Percentiles rank a stretch among this genome's conserved stretches.
phyloP scores from a whole-genome alignment of 306 rosid species.

The Boehmeria nivea region DNA sequence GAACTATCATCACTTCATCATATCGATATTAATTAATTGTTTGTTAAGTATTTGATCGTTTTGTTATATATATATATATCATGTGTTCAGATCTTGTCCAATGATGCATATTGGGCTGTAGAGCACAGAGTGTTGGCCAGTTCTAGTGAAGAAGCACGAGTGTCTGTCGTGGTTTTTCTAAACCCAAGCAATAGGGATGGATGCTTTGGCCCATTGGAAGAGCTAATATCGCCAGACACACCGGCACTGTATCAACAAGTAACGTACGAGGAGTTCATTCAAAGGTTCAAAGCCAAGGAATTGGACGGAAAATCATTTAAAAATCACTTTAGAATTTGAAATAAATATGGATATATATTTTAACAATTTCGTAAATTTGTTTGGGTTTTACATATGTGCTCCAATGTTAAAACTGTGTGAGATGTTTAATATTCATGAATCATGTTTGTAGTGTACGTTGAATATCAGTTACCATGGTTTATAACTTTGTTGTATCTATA shows the following conservation, averaged over 20 bases:
- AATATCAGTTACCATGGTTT: too few species aligned
- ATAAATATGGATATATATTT: neutral
- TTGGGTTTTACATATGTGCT: too few species aligned
- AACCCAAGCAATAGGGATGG: conserved; percentile 41
- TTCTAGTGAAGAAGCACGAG: conserved; percentile 33
- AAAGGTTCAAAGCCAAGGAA: conserved; percentile 49
- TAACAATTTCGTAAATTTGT: too few species aligned
- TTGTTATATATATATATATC: too few species aligned
- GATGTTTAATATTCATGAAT: too few species aligned
- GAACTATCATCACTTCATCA: too few species aligned
- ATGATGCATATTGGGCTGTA: conserved; percentile 53
- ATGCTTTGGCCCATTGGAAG: conserved; percentile 54
- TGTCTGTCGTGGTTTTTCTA: conserved; percentile 43
- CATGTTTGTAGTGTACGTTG: too few species aligned
- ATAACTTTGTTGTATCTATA: too few species aligned
- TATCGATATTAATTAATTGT: too few species aligned
- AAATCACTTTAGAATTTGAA: conserved; percentile 40
- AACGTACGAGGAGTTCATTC: conserved; percentile 37
- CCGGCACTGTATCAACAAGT: conserved; percentile 44
- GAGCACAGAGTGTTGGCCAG: conserved; percentile 67
- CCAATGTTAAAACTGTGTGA: too few species aligned
- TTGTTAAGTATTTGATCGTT: too few species aligned
- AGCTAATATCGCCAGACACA: conserved; percentile 41
- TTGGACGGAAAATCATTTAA: conserved; percentile 49
- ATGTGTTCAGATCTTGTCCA: conserved; percentile 39